Base-by-base conservation (phyloP, 805 yeast genomes). In the Candida railenensis region DNA sequence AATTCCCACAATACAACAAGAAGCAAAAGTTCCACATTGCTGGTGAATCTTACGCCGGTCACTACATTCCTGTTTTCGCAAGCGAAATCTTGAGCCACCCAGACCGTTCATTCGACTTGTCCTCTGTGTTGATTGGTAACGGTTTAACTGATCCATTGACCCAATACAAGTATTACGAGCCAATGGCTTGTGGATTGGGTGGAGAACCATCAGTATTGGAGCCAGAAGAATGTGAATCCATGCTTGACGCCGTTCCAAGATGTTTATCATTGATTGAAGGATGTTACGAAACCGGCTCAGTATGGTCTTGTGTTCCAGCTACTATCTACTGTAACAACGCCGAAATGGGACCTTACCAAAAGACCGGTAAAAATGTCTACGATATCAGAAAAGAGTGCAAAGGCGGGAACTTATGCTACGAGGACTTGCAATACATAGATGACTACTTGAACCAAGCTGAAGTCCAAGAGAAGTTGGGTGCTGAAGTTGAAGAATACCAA, bases 171-270 rank as follows among this genome's bases (percentile, higher is more conserved):
- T 82, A 83, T 65, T 90, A 89, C 62, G 81, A 85, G 65, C 96
- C 95, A 53, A 91, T 92, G 97, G 96, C 96, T 3, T 92, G 98
- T 67, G 94, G 96, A 45, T 63, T 77, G 54, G 96, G 96, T 53
- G 97, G 96, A 4, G 82, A 82, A 58, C 84, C 84, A 16, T 73
- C 91, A 15, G 89, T 89, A 2, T 72, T 89, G 52, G 71, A 78
- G 15, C 83, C 82, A n/a, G 82, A 78, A 45, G 81, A 80, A 51
- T 89, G 96, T 70, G 76, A 77, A 28, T 67, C 72, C 40, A 86
- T 88, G 90, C 60, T 69, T 28, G 71, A 67, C 21, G 69, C 77
- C n/a, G 69, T 82, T 44, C 85, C 87, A 41, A 82, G 92, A 63
- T 92, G 99, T 74, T 72, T 82, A 51, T 69, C 80, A 22, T 77